A percentile compares a stretch with the other conserved stretches of the same genome.
phyloP scores from a whole-genome alignment of 208 protist genomes.

The Leishmania mexicana region DNA sequence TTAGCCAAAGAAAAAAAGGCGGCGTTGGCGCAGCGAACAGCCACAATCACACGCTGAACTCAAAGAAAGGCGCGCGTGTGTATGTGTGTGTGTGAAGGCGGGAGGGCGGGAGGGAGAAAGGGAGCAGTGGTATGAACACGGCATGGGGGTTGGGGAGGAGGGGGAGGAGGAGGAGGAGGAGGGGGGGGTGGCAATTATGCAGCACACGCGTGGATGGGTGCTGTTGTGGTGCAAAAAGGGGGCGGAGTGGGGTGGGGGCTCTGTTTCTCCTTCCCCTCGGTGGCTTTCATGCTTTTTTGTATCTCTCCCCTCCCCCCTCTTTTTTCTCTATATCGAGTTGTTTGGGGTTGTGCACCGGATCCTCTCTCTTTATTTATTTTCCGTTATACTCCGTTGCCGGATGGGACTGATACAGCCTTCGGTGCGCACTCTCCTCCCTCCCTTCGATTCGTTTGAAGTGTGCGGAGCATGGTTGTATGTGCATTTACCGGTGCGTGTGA shows the following conservation, averaged over 20 bases:
- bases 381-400: slow-evolving; percentile 2
- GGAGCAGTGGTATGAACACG: background rate
- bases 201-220: background rate
- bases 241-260: background rate
- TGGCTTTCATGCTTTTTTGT: background rate
- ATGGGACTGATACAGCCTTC: background rate
- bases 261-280: background rate
- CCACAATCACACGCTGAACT: background rate
- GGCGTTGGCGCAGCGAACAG: background rate
- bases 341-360: background rate
- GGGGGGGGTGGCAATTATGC: background rate
- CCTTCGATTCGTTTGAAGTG: background rate
- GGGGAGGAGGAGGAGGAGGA: background rate
- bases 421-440: background rate
- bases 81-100: background rate
- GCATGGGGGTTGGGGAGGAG: background rate
- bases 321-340: background rate
- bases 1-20: background rate
- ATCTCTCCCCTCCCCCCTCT: background rate
- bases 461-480: background rate
- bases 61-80: background rate
- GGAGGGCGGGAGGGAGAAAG: background rate
- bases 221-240: background rate
- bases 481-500: background rate
- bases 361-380: slow-evolving; percentile 4